A percentile compares a stretch with the other conserved stretches of the same genome.
These are phyloP conservation scores for Trypethelium eluteriae DNA, from an alignment of 495 filamentous ascomycete genomes.

Conservation along the genomic window DNA sequence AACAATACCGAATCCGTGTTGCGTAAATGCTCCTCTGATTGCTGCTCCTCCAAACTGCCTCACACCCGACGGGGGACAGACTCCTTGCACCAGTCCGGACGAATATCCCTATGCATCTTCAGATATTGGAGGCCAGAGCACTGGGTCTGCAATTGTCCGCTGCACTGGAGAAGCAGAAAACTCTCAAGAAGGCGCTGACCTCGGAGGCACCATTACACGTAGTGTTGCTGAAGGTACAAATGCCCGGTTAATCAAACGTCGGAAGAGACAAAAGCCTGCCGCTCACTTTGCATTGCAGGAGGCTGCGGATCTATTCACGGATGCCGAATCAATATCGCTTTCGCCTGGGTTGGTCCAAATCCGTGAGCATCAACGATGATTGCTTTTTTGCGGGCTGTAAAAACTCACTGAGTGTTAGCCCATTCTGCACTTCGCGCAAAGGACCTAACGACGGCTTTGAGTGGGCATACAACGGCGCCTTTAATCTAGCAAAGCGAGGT, in stretches of 20 bases:
- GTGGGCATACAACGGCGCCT: neutral
- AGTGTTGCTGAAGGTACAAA: neutral
- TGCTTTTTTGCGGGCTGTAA: neutral
- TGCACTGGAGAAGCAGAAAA: neutral
- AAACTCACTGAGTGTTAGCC: neutral
- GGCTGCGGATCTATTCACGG: neutral
- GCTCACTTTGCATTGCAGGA: neutral
- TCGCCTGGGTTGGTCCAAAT: neutral
- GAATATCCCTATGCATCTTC: neutral
- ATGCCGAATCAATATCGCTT: neutral
- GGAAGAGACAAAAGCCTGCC: neutral
- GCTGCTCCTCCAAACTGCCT: neutral
- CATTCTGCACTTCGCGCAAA: neutral
- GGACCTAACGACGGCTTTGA: neutral
- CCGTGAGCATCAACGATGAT: neutral
- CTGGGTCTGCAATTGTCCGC: neutral
- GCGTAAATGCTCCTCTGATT: neutral
- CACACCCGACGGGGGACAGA: neutral
- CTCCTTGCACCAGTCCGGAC: neutral
- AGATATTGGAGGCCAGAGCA: neutral
- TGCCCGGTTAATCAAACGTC: neutral
- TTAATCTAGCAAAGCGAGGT: neutral
- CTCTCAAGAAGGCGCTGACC: neutral
- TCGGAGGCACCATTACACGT: neutral
- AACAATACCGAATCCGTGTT: constrained; percentile 1